These are phyloP conservation scores for Suhomyces bolitotheri DNA, from an alignment of 1,139 yeast genomes.

Conservation along the genomic window DNA sequence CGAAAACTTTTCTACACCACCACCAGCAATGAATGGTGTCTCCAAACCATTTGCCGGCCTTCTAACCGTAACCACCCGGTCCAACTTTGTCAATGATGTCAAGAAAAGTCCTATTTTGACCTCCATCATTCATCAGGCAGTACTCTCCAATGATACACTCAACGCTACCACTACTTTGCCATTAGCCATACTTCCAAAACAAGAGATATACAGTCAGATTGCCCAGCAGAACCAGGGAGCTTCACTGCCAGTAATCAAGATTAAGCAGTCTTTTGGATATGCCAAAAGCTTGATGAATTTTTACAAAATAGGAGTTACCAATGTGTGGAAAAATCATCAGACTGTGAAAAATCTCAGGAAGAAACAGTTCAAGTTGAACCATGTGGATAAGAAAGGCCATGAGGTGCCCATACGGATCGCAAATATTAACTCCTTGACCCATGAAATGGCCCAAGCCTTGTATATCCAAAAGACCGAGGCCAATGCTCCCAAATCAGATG, in stretches of 20 bases:
- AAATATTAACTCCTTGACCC: conserved; percentile 28
- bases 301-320: conserved; percentile 53
- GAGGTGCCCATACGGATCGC: conserved; percentile 29
- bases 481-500: conserved; percentile 18
- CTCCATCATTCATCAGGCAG: neutral
- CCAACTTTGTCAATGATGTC: conserved; percentile 3
- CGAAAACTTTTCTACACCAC: conserved; percentile 2
- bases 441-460: conserved; percentile 37
- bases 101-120: neutral
- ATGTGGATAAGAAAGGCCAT: conserved; percentile 29
- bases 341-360: conserved; percentile 25
- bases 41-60: conserved; percentile 3
- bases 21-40: conserved; percentile 7
- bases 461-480: conserved; percentile 35
- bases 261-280: conserved; percentile 39
- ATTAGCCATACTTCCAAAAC: conserved; percentile 31
- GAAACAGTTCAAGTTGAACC: conserved; percentile 23
- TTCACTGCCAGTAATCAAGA: conserved; percentile 24
- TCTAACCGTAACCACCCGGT: conserved; percentile 1
- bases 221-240: conserved; percentile 21
- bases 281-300: conserved; percentile 45
- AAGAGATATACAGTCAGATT: conserved; percentile 32
- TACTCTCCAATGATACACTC: conserved; percentile 3
- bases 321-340: conserved; percentile 47
- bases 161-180: conserved; percentile 47